These are phyloP conservation scores for Myrica gale DNA, from an alignment of 306 rosid genomes.

Conservation along the genomic window DNA sequence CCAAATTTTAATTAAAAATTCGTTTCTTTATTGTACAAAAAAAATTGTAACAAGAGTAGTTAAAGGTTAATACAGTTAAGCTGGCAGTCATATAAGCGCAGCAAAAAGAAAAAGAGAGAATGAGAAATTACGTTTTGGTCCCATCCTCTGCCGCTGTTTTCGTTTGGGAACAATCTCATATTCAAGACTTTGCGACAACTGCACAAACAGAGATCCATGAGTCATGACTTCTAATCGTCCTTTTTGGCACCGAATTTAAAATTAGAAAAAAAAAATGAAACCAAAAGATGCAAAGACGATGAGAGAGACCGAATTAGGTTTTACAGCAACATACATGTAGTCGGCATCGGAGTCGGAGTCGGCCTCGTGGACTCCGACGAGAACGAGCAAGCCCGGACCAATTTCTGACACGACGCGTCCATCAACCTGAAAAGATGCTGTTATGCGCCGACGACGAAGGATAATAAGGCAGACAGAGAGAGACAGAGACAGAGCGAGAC, in stretches of 20 bases:
- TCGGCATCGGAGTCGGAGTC: conserved; percentile 77
- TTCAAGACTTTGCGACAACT: conserved; percentile 92
- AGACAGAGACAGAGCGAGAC: conserved; percentile 23
- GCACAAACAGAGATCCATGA: conserved; percentile 6
- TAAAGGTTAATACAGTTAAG: conserved; percentile 7
- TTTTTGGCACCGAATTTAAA: background rate
- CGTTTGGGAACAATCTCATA: conserved; percentile 81
- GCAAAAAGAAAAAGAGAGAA: background rate
- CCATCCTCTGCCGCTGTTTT: conserved; percentile 74
- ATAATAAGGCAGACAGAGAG: background rate
- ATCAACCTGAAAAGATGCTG: conserved; percentile 57
- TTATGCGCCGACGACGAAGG: conserved; percentile 4
- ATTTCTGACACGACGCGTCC: conserved; percentile 72
- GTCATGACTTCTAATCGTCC: background rate
- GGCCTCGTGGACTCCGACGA: conserved; percentile 80
- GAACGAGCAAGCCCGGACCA: conserved; percentile 91
- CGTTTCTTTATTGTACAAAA: background rate
- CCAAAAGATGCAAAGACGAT: background rate
- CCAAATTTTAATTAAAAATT: background rate
- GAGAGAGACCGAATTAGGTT: background rate
- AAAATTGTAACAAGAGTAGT: background rate
- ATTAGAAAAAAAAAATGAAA: background rate
- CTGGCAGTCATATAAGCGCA: background rate
- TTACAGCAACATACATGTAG: conserved; percentile 49
- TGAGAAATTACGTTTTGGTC: conserved; percentile 54